A percentile compares a stretch with the other conserved stretches of the same genome.
Evolutionary conservation across 2,329 filamentous ascomycete species (phyloP).

Genomic region (Cryphonectria parasitica): DNA sequence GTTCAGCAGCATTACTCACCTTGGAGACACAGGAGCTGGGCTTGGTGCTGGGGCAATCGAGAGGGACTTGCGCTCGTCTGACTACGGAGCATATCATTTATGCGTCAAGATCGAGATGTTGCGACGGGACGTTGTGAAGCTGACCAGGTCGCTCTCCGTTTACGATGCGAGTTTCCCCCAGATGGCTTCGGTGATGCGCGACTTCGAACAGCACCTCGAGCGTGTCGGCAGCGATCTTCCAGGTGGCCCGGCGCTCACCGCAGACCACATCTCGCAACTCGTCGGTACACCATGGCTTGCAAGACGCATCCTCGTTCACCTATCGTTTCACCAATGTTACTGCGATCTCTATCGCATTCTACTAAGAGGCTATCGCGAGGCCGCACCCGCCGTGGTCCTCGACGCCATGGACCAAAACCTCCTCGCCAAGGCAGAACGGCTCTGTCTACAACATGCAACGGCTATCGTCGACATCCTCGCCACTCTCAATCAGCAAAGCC

Average conservation of each 20-base stretch:
- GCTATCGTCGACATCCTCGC: conserved; percentile 30
- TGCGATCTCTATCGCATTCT: conserved; percentile 51
- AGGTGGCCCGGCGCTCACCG: conserved; percentile 13
- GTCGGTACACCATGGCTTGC: conserved; percentile 32
- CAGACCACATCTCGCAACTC: conserved; percentile 16
- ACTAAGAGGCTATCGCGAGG: conserved; percentile 45
- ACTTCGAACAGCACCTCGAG: conserved; percentile 26
- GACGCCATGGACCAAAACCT: conserved; percentile 36
- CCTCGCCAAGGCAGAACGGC: conserved; percentile 35
- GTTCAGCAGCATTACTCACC: conserved; percentile 35
- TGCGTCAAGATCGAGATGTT: conserved; percentile 34
- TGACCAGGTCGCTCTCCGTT: conserved; percentile 27
- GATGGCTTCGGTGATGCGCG: conserved; percentile 23
- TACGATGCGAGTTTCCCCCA: conserved; percentile 22
- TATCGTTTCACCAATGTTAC: conserved; percentile 47
- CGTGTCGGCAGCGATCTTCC: conserved; percentile 21
- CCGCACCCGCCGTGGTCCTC: conserved; percentile 40
- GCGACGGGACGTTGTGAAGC: conserved; percentile 31
- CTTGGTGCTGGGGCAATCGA: neutral
- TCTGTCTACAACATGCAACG: conserved; percentile 26
- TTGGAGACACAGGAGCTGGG: neutral
- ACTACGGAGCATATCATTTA: conserved; percentile 28
- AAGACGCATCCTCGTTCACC: conserved; percentile 38
- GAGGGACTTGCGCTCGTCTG: conserved; percentile 17
- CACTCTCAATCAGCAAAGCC: conserved; percentile 32